These are phyloP conservation scores for Microdochium paspali DNA, from an alignment of 2,329 filamentous ascomycete species.

Conservation along the genomic window DNA sequence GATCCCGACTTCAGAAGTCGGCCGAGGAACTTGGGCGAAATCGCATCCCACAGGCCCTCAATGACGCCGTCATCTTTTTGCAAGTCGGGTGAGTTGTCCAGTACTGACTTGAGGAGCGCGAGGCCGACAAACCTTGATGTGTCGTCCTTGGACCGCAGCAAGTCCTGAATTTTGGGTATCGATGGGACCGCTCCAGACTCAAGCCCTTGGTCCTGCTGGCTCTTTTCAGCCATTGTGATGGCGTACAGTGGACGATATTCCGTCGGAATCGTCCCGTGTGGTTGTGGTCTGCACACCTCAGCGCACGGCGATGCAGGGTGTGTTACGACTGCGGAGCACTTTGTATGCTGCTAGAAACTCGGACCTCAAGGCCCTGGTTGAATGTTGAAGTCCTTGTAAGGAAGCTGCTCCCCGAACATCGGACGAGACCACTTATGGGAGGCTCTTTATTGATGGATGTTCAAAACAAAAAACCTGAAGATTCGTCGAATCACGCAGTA, in stretches of 20 bases:
- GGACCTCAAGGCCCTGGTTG: too few species aligned
- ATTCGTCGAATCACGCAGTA: too few species aligned
- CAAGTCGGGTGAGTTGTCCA: slow-evolving; percentile 49
- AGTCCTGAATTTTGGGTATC: slow-evolving; percentile 40
- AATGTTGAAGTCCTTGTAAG: too few species aligned
- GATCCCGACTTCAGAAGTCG: slow-evolving; percentile 48
- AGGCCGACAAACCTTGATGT: slow-evolving; percentile 61
- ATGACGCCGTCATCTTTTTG: slow-evolving; percentile 36
- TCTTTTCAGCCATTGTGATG: not conserved
- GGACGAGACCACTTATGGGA: too few species aligned
- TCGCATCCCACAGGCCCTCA: slow-evolving; percentile 44
- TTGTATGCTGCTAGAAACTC: too few species aligned
- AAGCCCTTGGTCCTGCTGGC: too few species aligned
- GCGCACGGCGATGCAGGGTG: too few species aligned
- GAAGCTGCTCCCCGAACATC: too few species aligned
- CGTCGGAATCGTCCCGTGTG: not conserved
- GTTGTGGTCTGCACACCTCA: too few species aligned
- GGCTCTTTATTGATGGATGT: too few species aligned
- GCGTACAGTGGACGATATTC: not conserved
- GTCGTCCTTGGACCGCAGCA: slow-evolving; percentile 53
- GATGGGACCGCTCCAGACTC: slow-evolving; percentile 4
- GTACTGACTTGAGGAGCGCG: slow-evolving; percentile 53
- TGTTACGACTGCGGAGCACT: too few species aligned
- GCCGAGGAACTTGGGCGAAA: slow-evolving; percentile 56
- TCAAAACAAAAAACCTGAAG: too few species aligned